These are phyloP conservation scores for Yamadazyma phyllophila DNA, from an alignment of 805 yeast genomes.

Conservation along the genomic window DNA sequence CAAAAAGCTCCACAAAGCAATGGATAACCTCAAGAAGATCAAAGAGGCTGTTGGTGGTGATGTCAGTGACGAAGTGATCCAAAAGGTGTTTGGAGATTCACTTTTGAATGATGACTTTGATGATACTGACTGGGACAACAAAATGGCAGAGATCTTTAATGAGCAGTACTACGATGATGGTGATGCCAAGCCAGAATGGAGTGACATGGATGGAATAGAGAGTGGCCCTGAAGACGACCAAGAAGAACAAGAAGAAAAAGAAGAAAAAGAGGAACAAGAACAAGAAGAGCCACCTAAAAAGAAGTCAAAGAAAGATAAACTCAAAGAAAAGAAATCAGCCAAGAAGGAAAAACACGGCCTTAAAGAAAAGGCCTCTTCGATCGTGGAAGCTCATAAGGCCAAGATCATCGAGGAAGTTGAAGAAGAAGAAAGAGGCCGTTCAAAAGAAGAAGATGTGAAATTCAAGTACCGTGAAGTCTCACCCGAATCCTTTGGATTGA, in stretches of 20 bases:
- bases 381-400: conserved; percentile 72
- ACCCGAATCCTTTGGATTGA: conserved; percentile 87
- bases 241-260: conserved; percentile 22
- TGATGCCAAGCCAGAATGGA: conserved; percentile 40
- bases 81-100: conserved; percentile 68
- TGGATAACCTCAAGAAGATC: conserved; percentile 65
- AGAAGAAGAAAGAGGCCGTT: conserved; percentile 56
- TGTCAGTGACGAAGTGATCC: conserved; percentile 55
- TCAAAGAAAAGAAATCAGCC: conserved; percentile 52
- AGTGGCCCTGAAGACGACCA: conserved; percentile 18
- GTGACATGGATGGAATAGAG: conserved; percentile 20
- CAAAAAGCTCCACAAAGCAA: conserved; percentile 70
- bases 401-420: conserved; percentile 68
- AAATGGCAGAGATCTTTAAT: conserved; percentile 80
- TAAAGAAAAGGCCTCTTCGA: conserved; percentile 66
- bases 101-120: conserved; percentile 86
- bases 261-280: conserved; percentile 23
- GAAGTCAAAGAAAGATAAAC: conserved; percentile 53
- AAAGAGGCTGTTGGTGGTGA: conserved; percentile 68
- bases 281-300: conserved; percentile 24
- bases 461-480: conserved; percentile 93
- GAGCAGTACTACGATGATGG: conserved; percentile 71
- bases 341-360: conserved; percentile 63
- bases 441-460: conserved; percentile 41
- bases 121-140: conserved; percentile 85